Evolutionary conservation across 306 rosid genomes (phyloP), one percentile per base, ranked within the genome.

Genomic region (Neltuma alba): DNA sequence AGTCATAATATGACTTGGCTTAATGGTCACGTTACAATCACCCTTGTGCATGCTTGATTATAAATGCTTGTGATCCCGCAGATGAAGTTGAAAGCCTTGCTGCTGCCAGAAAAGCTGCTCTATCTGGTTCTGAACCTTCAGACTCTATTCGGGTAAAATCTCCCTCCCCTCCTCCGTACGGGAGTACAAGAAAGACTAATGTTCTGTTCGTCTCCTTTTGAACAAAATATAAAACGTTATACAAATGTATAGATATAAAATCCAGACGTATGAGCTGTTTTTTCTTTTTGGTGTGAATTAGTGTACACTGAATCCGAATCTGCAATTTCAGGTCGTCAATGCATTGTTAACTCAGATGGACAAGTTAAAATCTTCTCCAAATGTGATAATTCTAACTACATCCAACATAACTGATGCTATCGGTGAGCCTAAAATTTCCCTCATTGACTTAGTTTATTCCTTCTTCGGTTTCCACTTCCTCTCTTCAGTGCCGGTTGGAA

Each of bases 71-170:
- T 81, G 48, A 81, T 86, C 76, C 67, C 83, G 82, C 88, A 96
- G 98, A 96, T 85, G 99, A 96, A 91, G 99, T 96, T 7, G 99
- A 93, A 86, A 93, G 98, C 81, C 97, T 91, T 36, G 99, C 98
- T 76, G 96, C 99, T 76, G 99, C 98, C 65, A 85, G 98, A 85
- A 96, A 96, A 87, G 94, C 99, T 47, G 97, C 99, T 80, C 77
- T 96, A 80, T 96, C 98, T 67, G 99, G 97, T 81, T 93, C 99
- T 72, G 98, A 96, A 89, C 99, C 98, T 79, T 96, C 99, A n/a
- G 99, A 96, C 81, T 96, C 99, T 82, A 96, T 96, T 77, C 80
- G 98, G 91, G 98, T 96, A 93, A 67, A 81, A 50, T 52, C 72
- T 78, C n/a, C 72, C 42, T 61, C 54, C 25, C 52, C 21, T 80